These are phyloP conservation scores for Fraxinus excelsior DNA, from an alignment of 257 asterid species.

Conservation along the genomic window DNA sequence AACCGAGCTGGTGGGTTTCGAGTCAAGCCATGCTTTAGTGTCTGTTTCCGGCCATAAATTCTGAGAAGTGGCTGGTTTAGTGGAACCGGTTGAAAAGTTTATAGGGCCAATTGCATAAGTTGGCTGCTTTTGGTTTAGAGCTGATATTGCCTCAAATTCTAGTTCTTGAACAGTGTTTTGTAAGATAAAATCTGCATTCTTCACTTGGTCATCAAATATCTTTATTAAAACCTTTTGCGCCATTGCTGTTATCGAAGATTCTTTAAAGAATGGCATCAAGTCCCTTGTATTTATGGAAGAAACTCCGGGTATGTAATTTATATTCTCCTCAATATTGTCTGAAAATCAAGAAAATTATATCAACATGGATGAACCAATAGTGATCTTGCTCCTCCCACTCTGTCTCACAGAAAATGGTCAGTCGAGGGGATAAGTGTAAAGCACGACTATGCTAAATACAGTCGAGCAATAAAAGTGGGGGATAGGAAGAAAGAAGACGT, in stretches of 20 bases:
- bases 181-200: slow-evolving; percentile 60
- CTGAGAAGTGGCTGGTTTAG: slow-evolving; percentile 22
- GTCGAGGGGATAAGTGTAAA: background rate
- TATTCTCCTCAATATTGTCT: slow-evolving; percentile 51
- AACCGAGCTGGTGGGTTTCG: slow-evolving; percentile 49
- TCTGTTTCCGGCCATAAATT: slow-evolving; percentile 51
- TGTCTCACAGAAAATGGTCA: background rate
- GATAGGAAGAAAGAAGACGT: background rate
- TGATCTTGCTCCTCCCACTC: background rate
- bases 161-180: slow-evolving; percentile 69
- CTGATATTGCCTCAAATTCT: slow-evolving; percentile 45
- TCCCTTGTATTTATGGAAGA: slow-evolving; percentile 50
- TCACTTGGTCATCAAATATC: slow-evolving; percentile 48
- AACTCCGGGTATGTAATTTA: slow-evolving; percentile 65
- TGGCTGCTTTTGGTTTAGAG: slow-evolving; percentile 38
- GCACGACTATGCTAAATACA: too few species aligned
- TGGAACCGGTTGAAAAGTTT: slow-evolving; percentile 28
- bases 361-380: background rate
- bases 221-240: slow-evolving; percentile 27
- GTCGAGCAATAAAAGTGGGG: too few species aligned
- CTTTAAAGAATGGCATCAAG: slow-evolving; percentile 46
- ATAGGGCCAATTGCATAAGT: slow-evolving; percentile 59
- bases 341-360: slow-evolving; percentile 21
- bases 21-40: slow-evolving; percentile 53
- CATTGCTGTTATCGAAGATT: slow-evolving; percentile 27